These are phyloP conservation scores for Adansonia digitata DNA, from an alignment of 345 rosid genomes.

Conservation along the genomic window DNA sequence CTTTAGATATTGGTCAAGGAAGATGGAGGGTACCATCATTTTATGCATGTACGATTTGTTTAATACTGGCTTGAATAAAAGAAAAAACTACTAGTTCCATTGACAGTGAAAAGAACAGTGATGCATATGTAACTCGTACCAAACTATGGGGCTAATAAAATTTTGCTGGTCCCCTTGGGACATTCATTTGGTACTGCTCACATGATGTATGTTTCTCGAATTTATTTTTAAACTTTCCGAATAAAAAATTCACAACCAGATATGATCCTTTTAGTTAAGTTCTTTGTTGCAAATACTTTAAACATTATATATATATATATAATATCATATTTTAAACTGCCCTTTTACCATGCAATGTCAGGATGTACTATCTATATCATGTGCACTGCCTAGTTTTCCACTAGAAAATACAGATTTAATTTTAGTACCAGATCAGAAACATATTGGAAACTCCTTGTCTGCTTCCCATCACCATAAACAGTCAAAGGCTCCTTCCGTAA, in stretches of 20 bases:
- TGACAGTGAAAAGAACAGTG: neutral
- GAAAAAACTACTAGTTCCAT: neutral
- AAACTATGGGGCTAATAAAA: slow-evolving; percentile 5
- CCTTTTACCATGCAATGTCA: neutral
- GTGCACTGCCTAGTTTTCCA: neutral
- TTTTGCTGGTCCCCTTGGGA: slow-evolving; percentile 11
- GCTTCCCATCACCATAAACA: slow-evolving; percentile 98
- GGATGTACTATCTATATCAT: neutral
- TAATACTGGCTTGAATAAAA: neutral
- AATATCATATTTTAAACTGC: neutral
- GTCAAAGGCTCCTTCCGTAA: slow-evolving; percentile 94
- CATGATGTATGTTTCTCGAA: slow-evolving; percentile 10
- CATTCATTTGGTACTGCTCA: slow-evolving; percentile 16
- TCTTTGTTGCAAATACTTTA: neutral
- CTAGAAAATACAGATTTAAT: neutral
- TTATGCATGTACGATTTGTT: neutral
- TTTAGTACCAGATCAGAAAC: slow-evolving; percentile 85
- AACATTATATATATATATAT: no score
- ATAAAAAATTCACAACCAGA: neutral
- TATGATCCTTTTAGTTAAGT: neutral
- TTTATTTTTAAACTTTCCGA: neutral
- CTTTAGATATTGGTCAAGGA: neutral
- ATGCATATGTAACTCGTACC: neutral
- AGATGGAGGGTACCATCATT: neutral
- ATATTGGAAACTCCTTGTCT: slow-evolving; percentile 97